Percentiles rank a stretch among this genome's conserved stretches.
Evolutionary conservation across 345 rosid species (phyloP).

Genomic region (Syzygium grande): DNA sequence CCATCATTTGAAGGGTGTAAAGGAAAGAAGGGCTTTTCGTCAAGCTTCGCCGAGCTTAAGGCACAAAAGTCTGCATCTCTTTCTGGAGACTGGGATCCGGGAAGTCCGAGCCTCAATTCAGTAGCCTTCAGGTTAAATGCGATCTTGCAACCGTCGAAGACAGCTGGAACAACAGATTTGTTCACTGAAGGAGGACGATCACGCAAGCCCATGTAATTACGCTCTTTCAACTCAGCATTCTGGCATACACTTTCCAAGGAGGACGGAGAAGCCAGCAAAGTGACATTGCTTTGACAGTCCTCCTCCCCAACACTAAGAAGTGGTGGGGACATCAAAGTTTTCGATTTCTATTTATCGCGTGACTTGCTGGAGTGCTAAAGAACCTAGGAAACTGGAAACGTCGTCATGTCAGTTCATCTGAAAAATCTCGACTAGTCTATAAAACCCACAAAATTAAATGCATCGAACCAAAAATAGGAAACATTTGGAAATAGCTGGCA

Average conservation of each 20-base stretch:
- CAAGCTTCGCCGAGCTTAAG: conserved; percentile 18
- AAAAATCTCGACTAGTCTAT: not conserved
- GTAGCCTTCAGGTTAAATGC: conserved; percentile 54
- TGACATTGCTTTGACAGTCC: conserved; percentile 31
- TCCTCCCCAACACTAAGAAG: conserved; percentile 41
- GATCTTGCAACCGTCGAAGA: conserved; percentile 15
- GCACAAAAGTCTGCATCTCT: conserved; percentile 27
- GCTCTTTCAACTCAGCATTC: conserved; percentile 28
- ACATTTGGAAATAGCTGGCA: not conserved
- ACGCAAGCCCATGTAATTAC: conserved; percentile 48
- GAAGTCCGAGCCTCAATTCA: conserved; percentile 68
- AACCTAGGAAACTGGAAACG: not conserved
- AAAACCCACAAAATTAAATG: not conserved
- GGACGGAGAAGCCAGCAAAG: conserved; percentile 32
- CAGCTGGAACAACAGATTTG: conserved; percentile 20
- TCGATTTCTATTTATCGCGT: not conserved
- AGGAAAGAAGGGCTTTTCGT: conserved; percentile 59
- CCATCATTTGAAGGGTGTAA: conserved; percentile 43
- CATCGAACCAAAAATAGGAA: not conserved
- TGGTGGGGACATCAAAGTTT: conserved; percentile 46
- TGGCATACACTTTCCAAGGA: conserved; percentile 30
- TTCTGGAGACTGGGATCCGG: conserved; percentile 59
- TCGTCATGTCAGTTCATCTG: not conserved
- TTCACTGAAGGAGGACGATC: conserved; percentile 42
- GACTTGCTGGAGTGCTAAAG: not conserved